A percentile compares a stretch with the other conserved stretches of the same genome.
Evolutionary conservation across 768 basidiomycete species (phyloP).

Genomic region (Rubroboletus pulcherrimus): DNA sequence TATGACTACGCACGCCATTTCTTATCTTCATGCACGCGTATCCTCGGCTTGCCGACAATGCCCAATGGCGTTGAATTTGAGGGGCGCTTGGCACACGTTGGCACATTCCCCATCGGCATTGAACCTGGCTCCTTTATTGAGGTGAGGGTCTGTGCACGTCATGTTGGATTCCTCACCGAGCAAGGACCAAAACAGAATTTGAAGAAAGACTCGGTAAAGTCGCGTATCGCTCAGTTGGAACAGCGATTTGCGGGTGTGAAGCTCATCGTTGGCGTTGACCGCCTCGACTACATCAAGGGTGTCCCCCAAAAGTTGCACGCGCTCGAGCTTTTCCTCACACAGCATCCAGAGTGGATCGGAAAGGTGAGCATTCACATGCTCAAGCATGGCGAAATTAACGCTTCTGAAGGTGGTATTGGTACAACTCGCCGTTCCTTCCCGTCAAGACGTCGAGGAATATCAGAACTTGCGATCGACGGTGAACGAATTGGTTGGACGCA

Average conservation of each 20-base stretch:
- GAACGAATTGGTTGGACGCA: slow-evolving; percentile 96
- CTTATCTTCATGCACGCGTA: slow-evolving; percentile 95
- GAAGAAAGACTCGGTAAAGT: slow-evolving; percentile 72
- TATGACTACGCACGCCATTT: slow-evolving; percentile 99
- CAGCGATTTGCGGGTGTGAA: slow-evolving; percentile 92
- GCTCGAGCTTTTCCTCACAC: slow-evolving; percentile 91
- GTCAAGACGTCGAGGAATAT: slow-evolving; percentile 99
- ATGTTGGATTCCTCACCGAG: slow-evolving; percentile 1
- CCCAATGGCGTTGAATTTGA: slow-evolving; percentile 97
- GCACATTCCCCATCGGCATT: slow-evolving; percentile 98
- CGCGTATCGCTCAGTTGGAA: slow-evolving; percentile 77
- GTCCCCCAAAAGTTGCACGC: slow-evolving; percentile 98
- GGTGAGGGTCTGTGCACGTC: slow-evolving; percentile 35
- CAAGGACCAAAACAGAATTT: slow-evolving; percentile 54
- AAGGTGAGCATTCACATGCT: slow-evolving; percentile 50
- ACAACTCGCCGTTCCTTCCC: slow-evolving; percentile 94
- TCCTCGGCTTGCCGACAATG: slow-evolving; percentile 92
- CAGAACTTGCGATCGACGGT: slow-evolving; percentile 94
- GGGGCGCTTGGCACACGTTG: slow-evolving; percentile 92
- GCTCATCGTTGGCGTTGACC: slow-evolving; percentile 97
- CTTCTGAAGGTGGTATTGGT: slow-evolving; percentile 78
- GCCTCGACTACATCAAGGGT: slow-evolving; percentile 99
- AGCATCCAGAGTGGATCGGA: slow-evolving; percentile 99
- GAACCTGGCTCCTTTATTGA: slow-evolving; percentile 91
- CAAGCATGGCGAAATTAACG: not conserved